These are phyloP conservation scores for Auriscalpium orientale DNA, from an alignment of 768 basidiomycete species.

Conservation along the genomic window DNA sequence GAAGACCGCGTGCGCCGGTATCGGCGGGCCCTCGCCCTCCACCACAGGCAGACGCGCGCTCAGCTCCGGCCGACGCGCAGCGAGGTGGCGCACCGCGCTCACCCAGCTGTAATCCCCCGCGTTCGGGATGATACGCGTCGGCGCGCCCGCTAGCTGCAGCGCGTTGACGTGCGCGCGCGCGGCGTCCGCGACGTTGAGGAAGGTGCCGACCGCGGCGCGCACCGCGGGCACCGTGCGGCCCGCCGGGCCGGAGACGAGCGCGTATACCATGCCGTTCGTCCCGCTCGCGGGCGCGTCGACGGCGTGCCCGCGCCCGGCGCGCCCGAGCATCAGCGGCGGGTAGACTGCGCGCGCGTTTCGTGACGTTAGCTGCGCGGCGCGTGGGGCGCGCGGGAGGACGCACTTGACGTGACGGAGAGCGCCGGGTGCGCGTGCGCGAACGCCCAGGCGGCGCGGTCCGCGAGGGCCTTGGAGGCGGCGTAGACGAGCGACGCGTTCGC, in stretches of 20 bases:
- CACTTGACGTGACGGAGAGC: constrained; percentile 17
- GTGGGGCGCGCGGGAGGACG: background rate
- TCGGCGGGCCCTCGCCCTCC: background rate
- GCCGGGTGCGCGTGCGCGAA: constrained; percentile 20
- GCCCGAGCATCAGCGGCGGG: constrained; percentile 24
- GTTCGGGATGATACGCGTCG: constrained; percentile 18
- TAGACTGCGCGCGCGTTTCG: constrained; percentile 12
- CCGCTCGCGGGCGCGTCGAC: constrained; percentile 9
- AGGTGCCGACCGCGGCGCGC: constrained; percentile 11
- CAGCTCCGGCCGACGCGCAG: constrained; percentile 16
- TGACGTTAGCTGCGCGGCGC: no score
- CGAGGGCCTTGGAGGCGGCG: constrained; percentile 27
- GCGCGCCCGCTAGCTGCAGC: constrained; percentile 5
- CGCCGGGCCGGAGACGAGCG: constrained; percentile 14
- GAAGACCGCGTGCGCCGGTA: background rate
- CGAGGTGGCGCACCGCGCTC: constrained; percentile 18
- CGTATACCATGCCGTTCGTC: constrained; percentile 20
- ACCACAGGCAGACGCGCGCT: constrained; percentile 15
- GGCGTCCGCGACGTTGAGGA: constrained; percentile 24
- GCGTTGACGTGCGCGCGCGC: constrained; percentile 24
- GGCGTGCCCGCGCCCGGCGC: constrained; percentile 13
- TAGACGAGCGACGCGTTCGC: constrained; percentile 24
- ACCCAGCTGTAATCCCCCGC: constrained; percentile 20
- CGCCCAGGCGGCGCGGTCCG: constrained; percentile 19
- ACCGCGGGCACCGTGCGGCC: constrained; percentile 9